Percentiles rank a stretch among this genome's conserved stretches.
These are phyloP conservation scores for Fusarium robinianum DNA, from an alignment of 2,329 filamentous ascomycete genomes.

Conservation along the genomic window DNA sequence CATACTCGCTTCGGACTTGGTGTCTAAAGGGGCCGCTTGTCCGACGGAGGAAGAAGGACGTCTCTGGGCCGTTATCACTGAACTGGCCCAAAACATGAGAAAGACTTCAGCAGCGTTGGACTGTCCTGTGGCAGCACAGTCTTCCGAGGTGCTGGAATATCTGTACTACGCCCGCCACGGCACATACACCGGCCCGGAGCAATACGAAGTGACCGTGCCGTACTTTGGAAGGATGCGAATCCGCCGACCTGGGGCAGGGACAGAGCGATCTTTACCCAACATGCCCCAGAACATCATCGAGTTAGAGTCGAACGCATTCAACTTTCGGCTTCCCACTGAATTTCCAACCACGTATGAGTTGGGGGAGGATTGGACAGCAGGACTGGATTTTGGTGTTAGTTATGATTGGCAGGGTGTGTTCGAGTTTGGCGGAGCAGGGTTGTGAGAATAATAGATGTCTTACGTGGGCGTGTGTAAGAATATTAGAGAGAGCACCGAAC, in stretches of 20 bases:
- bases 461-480: too few relatives aligned
- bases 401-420: conserved; percentile 13
- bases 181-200: background rate
- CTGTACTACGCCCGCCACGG: conserved; percentile 12
- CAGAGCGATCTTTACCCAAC: background rate
- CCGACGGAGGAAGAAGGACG: background rate
- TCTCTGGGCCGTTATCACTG: conserved; percentile 1
- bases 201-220: conserved; percentile 16
- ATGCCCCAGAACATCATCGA: background rate
- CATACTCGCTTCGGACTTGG: conserved; percentile 48
- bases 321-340: conserved; percentile 3
- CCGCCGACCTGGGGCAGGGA: background rate
- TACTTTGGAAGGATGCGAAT: conserved; percentile 22
- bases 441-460: too few relatives aligned
- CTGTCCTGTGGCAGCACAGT: conserved; percentile 6
- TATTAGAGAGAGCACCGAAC: too few relatives aligned
- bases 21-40: conserved; percentile 26
- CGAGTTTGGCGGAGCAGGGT: conserved; percentile 1
- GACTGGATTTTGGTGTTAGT: background rate
- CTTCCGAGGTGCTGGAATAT: conserved; percentile 10
- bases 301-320: conserved; percentile 12
- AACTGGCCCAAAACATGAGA: background rate
- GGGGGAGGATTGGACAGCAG: conserved; percentile 12
- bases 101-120: conserved; percentile 2
- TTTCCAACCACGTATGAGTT: conserved; percentile 6